Conservation (phyloP, 2,329 filamentous ascomycete species). For the Arthrobotrys pseudoclavata region DNA sequence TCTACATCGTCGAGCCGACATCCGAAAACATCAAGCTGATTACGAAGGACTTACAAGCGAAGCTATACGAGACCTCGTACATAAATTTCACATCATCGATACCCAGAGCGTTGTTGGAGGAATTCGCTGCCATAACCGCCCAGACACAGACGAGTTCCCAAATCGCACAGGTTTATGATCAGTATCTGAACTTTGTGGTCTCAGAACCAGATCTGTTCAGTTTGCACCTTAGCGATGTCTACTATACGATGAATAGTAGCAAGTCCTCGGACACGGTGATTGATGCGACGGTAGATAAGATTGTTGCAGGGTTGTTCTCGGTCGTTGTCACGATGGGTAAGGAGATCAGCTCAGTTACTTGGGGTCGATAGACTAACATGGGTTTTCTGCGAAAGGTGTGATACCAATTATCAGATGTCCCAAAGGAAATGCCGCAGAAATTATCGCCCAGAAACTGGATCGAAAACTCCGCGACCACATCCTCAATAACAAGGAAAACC, state of each 20-base stretch:
- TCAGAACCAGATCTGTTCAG: constrained; percentile 96
- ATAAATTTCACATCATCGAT: constrained; percentile 97
- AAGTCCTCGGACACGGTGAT: constrained; percentile 91
- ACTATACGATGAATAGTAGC: constrained; percentile 95
- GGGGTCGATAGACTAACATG: constrained; percentile 14
- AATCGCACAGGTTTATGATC: constrained; percentile 93
- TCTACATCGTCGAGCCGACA: constrained; percentile 95
- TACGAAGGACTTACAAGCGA: constrained; percentile 85
- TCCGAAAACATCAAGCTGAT: constrained; percentile 83
- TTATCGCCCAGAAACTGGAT: constrained; percentile 93
- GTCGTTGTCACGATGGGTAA: constrained; percentile 97
- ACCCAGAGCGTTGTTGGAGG: constrained; percentile 88
- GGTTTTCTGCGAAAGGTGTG: constrained; percentile 73
- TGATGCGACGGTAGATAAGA: constrained; percentile 86
- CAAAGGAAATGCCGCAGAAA: constrained; percentile 90
- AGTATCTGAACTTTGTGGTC: constrained; percentile 97
- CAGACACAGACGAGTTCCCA: constrained; percentile 86
- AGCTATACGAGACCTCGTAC: constrained; percentile 91
- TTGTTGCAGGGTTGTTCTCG: constrained; percentile 96
- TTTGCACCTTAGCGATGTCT: constrained; percentile 90
- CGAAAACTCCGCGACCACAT: constrained; percentile 96
- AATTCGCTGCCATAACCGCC: constrained; percentile 91
- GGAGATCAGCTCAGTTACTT: constrained; percentile 60
- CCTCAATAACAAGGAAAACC: constrained; percentile 89
- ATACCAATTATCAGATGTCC: constrained; percentile 97